Evolutionary conservation across 2,329 filamentous ascomycete species (phyloP).

Genomic region (Botrytis aclada): DNA sequence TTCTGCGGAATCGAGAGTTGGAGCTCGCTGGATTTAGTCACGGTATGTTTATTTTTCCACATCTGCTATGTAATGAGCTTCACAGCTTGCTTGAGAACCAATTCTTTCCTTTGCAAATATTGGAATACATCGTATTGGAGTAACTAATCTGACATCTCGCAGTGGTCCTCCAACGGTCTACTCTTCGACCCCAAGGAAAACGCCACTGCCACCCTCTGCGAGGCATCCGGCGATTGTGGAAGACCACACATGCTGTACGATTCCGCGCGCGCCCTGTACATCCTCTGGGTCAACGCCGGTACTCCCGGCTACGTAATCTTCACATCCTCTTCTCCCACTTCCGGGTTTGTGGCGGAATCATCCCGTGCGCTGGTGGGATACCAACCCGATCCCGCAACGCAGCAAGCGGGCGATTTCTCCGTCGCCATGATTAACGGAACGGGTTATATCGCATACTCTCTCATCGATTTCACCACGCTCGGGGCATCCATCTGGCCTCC

Average conservation of each 20-base stretch:
- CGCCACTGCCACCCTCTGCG: not conserved
- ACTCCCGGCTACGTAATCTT: not conserved
- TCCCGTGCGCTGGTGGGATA: slow-evolving; percentile 4
- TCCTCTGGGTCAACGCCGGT: slow-evolving; percentile 13
- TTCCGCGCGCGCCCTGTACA: not conserved
- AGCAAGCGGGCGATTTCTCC: not conserved
- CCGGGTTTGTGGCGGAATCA: not conserved
- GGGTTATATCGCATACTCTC: slow-evolving; percentile 29
- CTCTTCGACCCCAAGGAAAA: slow-evolving; percentile 9
- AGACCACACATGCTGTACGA: slow-evolving; percentile 11
- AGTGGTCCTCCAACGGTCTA: slow-evolving; percentile 15
- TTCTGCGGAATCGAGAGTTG: slow-evolving; percentile 29
- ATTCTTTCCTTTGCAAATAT: not conserved
- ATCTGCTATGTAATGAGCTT: not conserved
- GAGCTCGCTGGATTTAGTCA: slow-evolving; percentile 12
- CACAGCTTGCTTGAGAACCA: not conserved
- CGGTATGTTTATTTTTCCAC: slow-evolving; percentile 8
- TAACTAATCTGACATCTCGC: not conserved
- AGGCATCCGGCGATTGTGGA: not conserved
- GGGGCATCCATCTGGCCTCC: slow-evolving; percentile 32
- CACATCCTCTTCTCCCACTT: not conserved
- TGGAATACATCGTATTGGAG: not conserved
- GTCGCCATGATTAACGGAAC: slow-evolving; percentile 23
- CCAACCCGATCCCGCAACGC: not conserved
- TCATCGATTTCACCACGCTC: slow-evolving; percentile 29